These are phyloP conservation scores for Talaromyces borbonicus DNA, from an alignment of 495 filamentous ascomycete species.

Conservation along the genomic window DNA sequence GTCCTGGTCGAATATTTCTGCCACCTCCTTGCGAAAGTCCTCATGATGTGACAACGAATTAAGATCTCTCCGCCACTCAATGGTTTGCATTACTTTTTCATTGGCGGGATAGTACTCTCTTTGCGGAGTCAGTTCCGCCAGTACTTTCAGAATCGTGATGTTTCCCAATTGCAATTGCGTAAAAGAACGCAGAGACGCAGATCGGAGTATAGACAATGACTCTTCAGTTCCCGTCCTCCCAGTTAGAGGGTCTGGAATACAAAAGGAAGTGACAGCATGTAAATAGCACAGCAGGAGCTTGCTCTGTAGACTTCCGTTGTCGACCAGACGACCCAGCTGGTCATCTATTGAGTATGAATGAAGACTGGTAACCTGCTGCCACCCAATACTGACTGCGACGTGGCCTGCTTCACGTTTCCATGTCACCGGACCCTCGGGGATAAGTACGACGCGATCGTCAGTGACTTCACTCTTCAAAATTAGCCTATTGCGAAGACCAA, in stretches of 20 bases:
- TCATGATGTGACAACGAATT: constrained; percentile 41
- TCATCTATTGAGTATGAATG: constrained; percentile 41
- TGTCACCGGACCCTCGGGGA: constrained; percentile 36
- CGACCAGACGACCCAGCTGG: constrained; percentile 36
- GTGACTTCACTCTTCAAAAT: background rate
- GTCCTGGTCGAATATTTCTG: constrained; percentile 31
- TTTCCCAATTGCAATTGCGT: constrained; percentile 28
- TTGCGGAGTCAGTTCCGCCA: constrained; percentile 43
- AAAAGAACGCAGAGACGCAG: constrained; percentile 43
- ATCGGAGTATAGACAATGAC: constrained; percentile 36
- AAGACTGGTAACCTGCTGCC: constrained; percentile 9
- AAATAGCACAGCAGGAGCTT: constrained; percentile 45
- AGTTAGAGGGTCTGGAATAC: constrained; percentile 48
- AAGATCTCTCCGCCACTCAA: constrained; percentile 36
- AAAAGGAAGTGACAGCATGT: constrained; percentile 53
- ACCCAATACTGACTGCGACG: constrained; percentile 29
- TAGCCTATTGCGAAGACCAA: constrained; percentile 33
- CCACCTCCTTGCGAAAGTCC: constrained; percentile 31
- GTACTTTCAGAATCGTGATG: constrained; percentile 23
- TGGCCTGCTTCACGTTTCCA: constrained; percentile 18
- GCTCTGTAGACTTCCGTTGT: constrained; percentile 44
- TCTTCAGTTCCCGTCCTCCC: constrained; percentile 53
- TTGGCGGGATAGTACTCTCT: constrained; percentile 47
- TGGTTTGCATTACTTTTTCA: constrained; percentile 37
- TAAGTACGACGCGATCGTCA: constrained; percentile 34